phyloP scores from a whole-genome alignment of 2,329 filamentous ascomycete species.

The Didymella sp. region DNA sequence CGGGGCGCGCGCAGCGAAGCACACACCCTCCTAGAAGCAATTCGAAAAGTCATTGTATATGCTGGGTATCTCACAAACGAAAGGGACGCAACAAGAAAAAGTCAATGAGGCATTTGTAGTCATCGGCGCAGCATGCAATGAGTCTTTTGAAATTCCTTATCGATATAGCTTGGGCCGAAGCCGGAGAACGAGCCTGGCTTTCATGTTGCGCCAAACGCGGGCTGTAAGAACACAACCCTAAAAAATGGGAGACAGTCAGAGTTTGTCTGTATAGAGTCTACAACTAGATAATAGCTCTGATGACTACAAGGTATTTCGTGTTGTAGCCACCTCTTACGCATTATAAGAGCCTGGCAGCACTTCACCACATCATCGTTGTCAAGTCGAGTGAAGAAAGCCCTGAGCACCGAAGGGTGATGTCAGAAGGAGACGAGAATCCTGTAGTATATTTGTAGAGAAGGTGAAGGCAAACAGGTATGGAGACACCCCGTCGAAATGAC shows the following conservation, averaged over 20 bases:
- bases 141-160: constrained; percentile 24
- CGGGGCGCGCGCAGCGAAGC: constrained; percentile 37
- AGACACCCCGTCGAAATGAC: too few species aligned
- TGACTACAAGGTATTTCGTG: too few species aligned
- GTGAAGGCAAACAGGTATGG: too few species aligned
- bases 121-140: constrained; percentile 27
- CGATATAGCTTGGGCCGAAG: constrained; percentile 26
- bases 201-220: too few species aligned
- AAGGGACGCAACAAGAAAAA: constrained; percentile 11
- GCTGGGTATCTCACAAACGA: constrained; percentile 12
- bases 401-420: background rate
- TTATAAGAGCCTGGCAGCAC: too few species aligned
- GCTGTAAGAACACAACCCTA: too few species aligned
- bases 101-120: constrained; percentile 20
- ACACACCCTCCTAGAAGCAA: constrained; percentile 36
- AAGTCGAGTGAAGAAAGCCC: background rate
- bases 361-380: background rate
- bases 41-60: constrained; percentile 43
- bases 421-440: too few species aligned
- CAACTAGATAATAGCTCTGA: too few species aligned
- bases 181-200: constrained; percentile 26
- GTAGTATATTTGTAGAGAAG: too few species aligned
- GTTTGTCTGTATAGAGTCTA: too few species aligned
- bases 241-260: too few species aligned
- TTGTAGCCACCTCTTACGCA: too few species aligned